Conservation (phyloP, 1,284 basidiomycete genomes). For the Entoloma clypeatum region DNA sequence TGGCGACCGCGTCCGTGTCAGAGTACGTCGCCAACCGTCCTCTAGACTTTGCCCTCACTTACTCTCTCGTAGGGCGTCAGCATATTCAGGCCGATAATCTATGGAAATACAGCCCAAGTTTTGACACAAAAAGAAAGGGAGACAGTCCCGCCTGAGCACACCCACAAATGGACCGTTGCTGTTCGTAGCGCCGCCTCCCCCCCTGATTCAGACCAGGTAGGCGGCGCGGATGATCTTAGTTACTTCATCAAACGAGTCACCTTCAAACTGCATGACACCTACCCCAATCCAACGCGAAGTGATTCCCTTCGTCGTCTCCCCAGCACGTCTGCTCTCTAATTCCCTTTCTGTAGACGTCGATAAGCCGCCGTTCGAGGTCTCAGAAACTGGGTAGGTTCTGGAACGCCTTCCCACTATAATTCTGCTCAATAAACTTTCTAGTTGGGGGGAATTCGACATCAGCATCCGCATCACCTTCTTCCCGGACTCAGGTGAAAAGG, state of each 20-base stretch:
- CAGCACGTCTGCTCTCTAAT: slow-evolving; percentile 1
- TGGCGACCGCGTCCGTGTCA: slow-evolving; percentile 68
- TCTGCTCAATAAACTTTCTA: slow-evolving; percentile 24
- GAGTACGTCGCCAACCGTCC: slow-evolving; percentile 44
- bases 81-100: slow-evolving; percentile 90
- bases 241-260: slow-evolving; percentile 94
- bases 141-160: slow-evolving; percentile 68
- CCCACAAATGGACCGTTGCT: slow-evolving; percentile 96
- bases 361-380: slow-evolving; percentile 90
- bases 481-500: slow-evolving; percentile 90
- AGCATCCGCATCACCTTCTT: slow-evolving; percentile 92
- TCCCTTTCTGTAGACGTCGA: slow-evolving; percentile 66
- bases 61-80: slow-evolving; percentile 66
- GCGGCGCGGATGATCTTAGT: slow-evolving; percentile 83
- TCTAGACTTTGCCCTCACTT: slow-evolving; percentile 14
- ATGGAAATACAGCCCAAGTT: slow-evolving; percentile 91
- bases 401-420: slow-evolving; percentile 7
- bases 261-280: slow-evolving; percentile 98
- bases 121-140: slow-evolving; percentile 77
- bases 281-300: slow-evolving; percentile 89
- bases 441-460: slow-evolving; percentile 99
- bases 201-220: slow-evolving; percentile 66
- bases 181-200: slow-evolving; percentile 75
- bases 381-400: slow-evolving; percentile 79
- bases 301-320: slow-evolving; percentile 24